Percentiles rank a stretch among this genome's conserved stretches.
phyloP scores from a whole-genome alignment of 2,329 filamentous ascomycete species.

The Ascomycota sp. region DNA sequence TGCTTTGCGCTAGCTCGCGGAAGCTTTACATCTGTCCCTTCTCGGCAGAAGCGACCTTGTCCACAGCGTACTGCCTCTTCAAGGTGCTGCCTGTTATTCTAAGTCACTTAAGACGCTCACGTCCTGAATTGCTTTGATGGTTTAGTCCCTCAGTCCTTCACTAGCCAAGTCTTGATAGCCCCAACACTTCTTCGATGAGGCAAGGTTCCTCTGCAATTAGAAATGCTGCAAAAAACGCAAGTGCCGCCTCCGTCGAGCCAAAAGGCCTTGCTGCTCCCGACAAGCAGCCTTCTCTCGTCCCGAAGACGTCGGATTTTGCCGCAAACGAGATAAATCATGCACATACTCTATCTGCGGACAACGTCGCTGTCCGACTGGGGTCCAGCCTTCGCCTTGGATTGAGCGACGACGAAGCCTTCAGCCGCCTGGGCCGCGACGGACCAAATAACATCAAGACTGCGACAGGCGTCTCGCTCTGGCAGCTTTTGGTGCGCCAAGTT shows the following conservation, averaged over 20 bases:
- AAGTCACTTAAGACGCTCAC: too few species aligned
- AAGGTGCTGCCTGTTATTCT: too few species aligned
- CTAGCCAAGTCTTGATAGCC: background rate
- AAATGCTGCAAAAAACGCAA: slow-evolving; percentile 20
- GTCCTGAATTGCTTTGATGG: too few species aligned
- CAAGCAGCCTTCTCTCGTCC: slow-evolving; percentile 17
- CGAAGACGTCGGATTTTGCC: slow-evolving; percentile 13
- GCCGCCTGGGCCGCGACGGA: slow-evolving; percentile 42
- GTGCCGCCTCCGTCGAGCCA: slow-evolving; percentile 15
- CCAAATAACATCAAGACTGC: slow-evolving; percentile 49
- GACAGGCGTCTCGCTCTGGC: slow-evolving; percentile 49
- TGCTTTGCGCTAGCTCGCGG: too few species aligned
- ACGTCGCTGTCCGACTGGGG: slow-evolving; percentile 15
- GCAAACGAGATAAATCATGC: slow-evolving; percentile 15
- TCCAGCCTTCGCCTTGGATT: slow-evolving; percentile 35
- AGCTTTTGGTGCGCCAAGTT: slow-evolving; percentile 55
- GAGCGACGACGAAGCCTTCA: slow-evolving; percentile 35
- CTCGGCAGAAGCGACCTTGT: too few species aligned
- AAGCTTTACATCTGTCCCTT: too few species aligned
- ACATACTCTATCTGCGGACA: slow-evolving; percentile 15
- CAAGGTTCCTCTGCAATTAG: slow-evolving; percentile 15
- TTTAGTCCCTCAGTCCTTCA: background rate
- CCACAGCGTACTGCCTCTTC: too few species aligned
- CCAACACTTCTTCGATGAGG: slow-evolving; percentile 19
- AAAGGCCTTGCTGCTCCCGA: slow-evolving; percentile 13